Conservation (phyloP, 1,139 yeast species). For the Petasospora rhodanensis region DNA sequence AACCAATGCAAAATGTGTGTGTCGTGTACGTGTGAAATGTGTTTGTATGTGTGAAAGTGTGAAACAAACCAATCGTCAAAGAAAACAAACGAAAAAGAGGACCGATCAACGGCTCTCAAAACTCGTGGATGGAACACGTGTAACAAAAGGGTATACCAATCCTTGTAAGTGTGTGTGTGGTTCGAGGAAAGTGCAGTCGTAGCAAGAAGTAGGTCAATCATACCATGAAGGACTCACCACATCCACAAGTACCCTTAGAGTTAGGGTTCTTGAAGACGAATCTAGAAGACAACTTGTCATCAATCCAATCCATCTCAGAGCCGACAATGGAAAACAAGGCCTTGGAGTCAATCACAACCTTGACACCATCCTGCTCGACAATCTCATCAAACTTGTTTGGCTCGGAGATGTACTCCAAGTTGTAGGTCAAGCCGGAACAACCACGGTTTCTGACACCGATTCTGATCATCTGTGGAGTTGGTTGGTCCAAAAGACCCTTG, state of each 20-base stretch:
- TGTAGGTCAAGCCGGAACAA: slow-evolving; percentile 91
- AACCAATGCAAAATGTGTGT: no score
- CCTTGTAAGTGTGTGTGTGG: no score
- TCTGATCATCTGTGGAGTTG: slow-evolving; percentile 83
- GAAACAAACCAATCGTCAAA: no score
- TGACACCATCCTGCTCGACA: slow-evolving; percentile 89
- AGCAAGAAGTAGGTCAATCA: no score
- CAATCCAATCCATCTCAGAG: slow-evolving; percentile 97
- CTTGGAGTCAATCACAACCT: slow-evolving; percentile 89
- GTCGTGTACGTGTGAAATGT: no score
- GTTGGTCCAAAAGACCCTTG: slow-evolving; percentile 61
- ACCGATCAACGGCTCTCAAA: no score
- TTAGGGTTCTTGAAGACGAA: slow-evolving; percentile 94
- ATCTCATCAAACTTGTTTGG: slow-evolving; percentile 94
- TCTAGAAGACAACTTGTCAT: slow-evolving; percentile 82
- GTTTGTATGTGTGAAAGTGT: no score
- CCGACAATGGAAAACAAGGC: slow-evolving; percentile 95
- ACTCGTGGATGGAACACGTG: no score
- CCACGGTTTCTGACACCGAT: slow-evolving; percentile 96
- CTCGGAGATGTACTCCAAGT: slow-evolving; percentile 80
- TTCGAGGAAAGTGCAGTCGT: no score
- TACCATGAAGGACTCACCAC: slow-evolving; percentile 98
- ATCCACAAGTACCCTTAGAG: slow-evolving; percentile 96
- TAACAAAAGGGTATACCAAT: no score
- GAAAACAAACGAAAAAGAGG: no score